Conservation (phyloP, 75 land plant species). For the Pinus taeda region DNA sequence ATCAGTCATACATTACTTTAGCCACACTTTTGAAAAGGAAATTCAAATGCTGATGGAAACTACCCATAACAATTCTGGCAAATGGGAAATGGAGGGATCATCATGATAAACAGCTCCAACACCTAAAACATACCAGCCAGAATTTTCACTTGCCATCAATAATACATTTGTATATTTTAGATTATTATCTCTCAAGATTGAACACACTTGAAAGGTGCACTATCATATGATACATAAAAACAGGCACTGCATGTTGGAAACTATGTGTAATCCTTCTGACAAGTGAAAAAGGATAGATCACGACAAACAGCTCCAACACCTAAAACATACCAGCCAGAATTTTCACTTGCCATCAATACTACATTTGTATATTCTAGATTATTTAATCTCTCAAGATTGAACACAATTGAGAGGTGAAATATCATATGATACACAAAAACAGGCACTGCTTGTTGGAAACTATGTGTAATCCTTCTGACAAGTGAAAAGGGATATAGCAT, state of each 20-base stretch:
- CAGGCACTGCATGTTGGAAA: no score
- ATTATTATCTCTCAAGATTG: not conserved
- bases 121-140: not conserved
- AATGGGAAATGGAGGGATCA: not conserved
- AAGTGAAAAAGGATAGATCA: no score
- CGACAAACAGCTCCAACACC: not conserved
- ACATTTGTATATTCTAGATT: not conserved
- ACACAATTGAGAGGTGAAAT: no score
- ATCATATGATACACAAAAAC: no score
- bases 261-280: no score
- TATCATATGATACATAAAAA: no score
- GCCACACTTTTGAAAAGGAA: not conserved
- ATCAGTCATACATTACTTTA: not conserved
- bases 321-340: not conserved
- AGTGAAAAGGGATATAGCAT: no score
- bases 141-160: constrained; percentile 1
- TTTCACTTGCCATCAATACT: not conserved
- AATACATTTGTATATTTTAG: not conserved
- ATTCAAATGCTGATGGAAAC: not conserved
- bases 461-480: no score
- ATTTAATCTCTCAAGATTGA: not conserved
- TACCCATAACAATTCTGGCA: not conserved
- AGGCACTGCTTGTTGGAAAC: no score
- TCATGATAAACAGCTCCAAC: not conserved
- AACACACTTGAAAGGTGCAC: no score